These are phyloP conservation scores for Hemileccinum rubropunctum DNA, from an alignment of 768 basidiomycete genomes.

Conservation along the genomic window DNA sequence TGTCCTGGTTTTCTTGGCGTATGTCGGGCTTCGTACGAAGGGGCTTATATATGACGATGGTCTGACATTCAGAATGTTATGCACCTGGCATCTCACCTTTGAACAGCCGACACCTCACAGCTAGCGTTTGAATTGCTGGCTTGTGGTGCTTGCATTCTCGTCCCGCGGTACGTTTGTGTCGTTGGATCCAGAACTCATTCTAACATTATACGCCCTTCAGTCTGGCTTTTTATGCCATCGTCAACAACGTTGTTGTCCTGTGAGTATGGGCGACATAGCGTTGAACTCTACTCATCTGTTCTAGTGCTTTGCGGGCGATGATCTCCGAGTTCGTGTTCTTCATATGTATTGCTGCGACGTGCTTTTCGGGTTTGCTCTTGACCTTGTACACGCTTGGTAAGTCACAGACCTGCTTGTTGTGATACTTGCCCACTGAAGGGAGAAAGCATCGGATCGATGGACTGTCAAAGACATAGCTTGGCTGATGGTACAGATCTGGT, in stretches of 20 bases:
- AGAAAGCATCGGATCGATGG: slow-evolving; percentile 31
- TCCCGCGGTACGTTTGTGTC: slow-evolving; percentile 57
- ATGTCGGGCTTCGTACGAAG: slow-evolving; percentile 60
- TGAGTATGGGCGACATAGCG: slow-evolving; percentile 33
- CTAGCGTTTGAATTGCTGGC: slow-evolving; percentile 82
- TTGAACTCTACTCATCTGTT: slow-evolving; percentile 6
- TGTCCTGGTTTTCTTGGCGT: slow-evolving; percentile 64
- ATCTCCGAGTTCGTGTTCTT: slow-evolving; percentile 77
- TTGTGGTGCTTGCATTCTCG: slow-evolving; percentile 81
- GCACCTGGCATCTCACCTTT: slow-evolving; percentile 1
- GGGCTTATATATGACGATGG: slow-evolving; percentile 56
- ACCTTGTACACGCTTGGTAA: slow-evolving; percentile 53
- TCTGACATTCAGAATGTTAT: slow-evolving; percentile 26
- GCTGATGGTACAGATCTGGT: slow-evolving; percentile 88
- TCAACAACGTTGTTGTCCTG: slow-evolving; percentile 78
- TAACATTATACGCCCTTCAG: slow-evolving; percentile 29
- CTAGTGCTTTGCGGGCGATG: slow-evolving; percentile 79
- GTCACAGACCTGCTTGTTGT: background rate
- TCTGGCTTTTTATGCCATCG: slow-evolving; percentile 77
- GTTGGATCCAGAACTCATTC: background rate
- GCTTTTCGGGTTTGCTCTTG: slow-evolving; percentile 75
- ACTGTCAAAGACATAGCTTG: slow-evolving; percentile 58
- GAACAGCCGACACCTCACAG: slow-evolving; percentile 43
- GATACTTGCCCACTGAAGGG: slow-evolving; percentile 23
- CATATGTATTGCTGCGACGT: slow-evolving; percentile 70